Conservation (phyloP, 2,329 filamentous ascomycete genomes). For the Lasiodiplodia hormozganensis region DNA sequence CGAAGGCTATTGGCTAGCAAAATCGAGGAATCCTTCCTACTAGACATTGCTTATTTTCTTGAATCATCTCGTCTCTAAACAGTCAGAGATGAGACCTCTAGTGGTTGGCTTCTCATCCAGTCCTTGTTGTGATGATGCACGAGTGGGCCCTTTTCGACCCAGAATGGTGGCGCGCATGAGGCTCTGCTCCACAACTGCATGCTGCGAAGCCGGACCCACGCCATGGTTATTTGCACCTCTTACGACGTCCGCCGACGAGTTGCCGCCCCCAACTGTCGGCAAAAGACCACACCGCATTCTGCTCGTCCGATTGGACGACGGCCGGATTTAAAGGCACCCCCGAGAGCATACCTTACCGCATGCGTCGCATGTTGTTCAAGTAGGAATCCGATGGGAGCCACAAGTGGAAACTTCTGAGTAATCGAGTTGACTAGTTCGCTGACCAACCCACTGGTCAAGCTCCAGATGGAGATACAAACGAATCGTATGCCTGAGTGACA, state of each 20-base stretch:
- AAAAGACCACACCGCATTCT: neutral
- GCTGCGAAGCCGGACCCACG: slow-evolving; percentile 2
- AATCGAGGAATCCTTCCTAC: neutral
- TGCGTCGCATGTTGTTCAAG: neutral
- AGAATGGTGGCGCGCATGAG: neutral
- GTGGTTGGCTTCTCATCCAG: neutral
- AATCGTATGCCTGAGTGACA: neutral
- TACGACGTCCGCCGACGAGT: neutral
- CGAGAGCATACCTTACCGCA: neutral
- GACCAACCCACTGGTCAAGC: neutral
- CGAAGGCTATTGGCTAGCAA: neutral
- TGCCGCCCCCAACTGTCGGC: neutral
- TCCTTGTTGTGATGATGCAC: neutral
- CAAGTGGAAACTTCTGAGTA: neutral
- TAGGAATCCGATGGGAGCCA: neutral
- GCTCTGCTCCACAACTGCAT: slow-evolving; percentile 8
- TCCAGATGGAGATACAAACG: neutral
- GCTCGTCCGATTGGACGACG: neutral
- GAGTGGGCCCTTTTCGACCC: slow-evolving; percentile 5
- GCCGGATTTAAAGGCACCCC: neutral
- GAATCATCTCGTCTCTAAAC: too few species aligned
- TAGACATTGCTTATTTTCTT: too few species aligned
- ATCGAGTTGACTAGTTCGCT: neutral
- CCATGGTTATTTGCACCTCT: neutral
- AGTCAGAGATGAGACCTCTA: too few species aligned